Evolutionary conservation across 352 stramenopile genomes (phyloP).

Genomic region (Globisporangium paddicum): DNA sequence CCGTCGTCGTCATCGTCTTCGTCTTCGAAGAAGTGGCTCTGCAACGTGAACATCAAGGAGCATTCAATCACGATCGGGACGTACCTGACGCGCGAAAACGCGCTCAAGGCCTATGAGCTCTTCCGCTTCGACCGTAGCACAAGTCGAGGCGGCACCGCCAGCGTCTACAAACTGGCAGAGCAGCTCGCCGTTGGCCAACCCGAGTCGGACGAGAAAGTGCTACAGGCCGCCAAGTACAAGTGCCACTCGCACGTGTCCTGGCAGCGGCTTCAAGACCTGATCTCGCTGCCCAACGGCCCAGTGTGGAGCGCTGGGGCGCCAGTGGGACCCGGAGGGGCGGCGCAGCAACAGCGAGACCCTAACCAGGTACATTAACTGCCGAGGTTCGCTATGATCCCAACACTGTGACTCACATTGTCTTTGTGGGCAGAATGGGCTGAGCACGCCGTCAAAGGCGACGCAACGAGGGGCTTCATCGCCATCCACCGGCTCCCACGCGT

Average conservation of each 20-base stretch:
- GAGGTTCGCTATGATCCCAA: too few relatives aligned
- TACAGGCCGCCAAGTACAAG: slow-evolving; percentile 35
- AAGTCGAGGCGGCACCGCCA: slow-evolving; percentile 19
- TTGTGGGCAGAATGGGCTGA: not conserved
- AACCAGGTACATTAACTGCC: too few relatives aligned
- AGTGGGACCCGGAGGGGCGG: not conserved
- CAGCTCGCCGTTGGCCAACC: slow-evolving; percentile 21
- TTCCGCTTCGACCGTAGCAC: slow-evolving; percentile 24
- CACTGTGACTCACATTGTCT: too few relatives aligned
- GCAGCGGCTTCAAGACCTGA: slow-evolving; percentile 26
- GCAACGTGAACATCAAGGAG: slow-evolving; percentile 43
- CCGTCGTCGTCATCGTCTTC: too few relatives aligned
- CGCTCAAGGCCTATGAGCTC: slow-evolving; percentile 41
- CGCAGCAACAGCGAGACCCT: not conserved
- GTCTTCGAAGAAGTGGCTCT: slow-evolving; percentile 29
- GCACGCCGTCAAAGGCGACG: slow-evolving; percentile 4
- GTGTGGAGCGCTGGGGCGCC: not conserved
- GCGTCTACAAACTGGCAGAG: slow-evolving; percentile 21
- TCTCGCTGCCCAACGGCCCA: slow-evolving; percentile 3
- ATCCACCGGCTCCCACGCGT: slow-evolving; percentile 5
- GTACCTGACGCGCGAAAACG: slow-evolving; percentile 29
- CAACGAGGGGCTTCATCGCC: slow-evolving; percentile 6
- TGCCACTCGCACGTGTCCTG: slow-evolving; percentile 37
- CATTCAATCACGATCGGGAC: slow-evolving; percentile 35
- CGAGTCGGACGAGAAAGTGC: slow-evolving; percentile 22